These are phyloP conservation scores for Cyclaneusma minus DNA, from an alignment of 2,329 filamentous ascomycete species.

Conservation along the genomic window DNA sequence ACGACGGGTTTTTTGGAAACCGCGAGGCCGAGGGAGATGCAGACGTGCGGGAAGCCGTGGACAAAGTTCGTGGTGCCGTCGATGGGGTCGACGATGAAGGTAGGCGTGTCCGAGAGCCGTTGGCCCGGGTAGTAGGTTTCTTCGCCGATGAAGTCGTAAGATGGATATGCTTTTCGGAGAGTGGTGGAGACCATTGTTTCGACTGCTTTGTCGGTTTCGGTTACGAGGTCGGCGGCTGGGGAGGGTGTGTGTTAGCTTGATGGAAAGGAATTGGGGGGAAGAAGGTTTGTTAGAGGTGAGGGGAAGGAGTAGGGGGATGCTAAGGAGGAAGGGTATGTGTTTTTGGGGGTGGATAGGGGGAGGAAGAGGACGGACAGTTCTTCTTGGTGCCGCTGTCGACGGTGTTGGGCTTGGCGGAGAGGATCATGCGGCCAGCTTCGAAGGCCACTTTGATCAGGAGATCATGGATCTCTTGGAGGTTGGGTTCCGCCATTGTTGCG, in stretches of 20 bases:
- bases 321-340: conserved; percentile 4
- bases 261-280: neutral
- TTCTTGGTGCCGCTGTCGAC: conserved; percentile 44
- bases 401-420: conserved; percentile 41
- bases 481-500: conserved; percentile 42
- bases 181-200: conserved; percentile 42
- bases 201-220: conserved; percentile 50
- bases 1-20: conserved; percentile 45
- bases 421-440: conserved; percentile 49
- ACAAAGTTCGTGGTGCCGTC: conserved; percentile 75
- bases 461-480: conserved; percentile 47
- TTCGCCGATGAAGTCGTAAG: conserved; percentile 54
- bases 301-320: neutral
- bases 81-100: conserved; percentile 71
- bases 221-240: conserved; percentile 51
- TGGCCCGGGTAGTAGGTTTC: conserved; percentile 59
- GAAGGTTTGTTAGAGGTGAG: conserved; percentile 3
- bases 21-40: conserved; percentile 61
- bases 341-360: too few species aligned
- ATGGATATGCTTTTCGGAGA: conserved; percentile 36
- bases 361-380: conserved; percentile 31
- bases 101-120: conserved; percentile 47
- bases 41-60: conserved; percentile 59
- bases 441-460: conserved; percentile 42
- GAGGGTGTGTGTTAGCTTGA: conserved; percentile 4